A percentile compares a stretch with the other conserved stretches of the same genome.
Conservation (phyloP, 148 eudicot genomes). For the Diospyros lotus region DNA sequence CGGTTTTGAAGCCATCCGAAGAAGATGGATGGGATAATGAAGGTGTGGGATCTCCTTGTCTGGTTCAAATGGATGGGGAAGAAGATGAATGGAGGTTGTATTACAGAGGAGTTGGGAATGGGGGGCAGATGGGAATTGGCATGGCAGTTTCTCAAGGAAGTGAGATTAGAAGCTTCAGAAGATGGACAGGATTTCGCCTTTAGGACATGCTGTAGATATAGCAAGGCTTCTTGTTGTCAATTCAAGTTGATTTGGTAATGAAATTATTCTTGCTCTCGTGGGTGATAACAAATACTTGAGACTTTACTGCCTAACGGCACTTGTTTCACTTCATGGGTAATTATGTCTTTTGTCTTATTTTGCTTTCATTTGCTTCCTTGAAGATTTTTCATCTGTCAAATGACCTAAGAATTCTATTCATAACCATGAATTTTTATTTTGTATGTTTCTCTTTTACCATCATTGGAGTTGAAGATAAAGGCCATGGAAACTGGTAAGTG, state of each 20-base stretch:
- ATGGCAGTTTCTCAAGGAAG: constrained; percentile 57
- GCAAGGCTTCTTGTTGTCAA: neutral
- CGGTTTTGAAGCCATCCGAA: constrained; percentile 34
- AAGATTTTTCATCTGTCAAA: neutral
- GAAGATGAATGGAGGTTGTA: constrained; percentile 72
- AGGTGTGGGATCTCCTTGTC: constrained; percentile 68
- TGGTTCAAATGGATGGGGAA: constrained; percentile 69
- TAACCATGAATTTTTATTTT: neutral
- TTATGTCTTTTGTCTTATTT: neutral
- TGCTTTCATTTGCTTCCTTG: neutral
- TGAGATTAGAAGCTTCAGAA: constrained; percentile 37
- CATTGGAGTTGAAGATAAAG: neutral
- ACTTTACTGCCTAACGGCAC: neutral
- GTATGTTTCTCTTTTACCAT: neutral
- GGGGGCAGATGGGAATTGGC: constrained; percentile 56
- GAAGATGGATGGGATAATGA: constrained; percentile 58
- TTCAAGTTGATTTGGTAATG: neutral
- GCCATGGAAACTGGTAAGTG: neutral
- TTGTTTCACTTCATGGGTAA: neutral
- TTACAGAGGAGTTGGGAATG: constrained; percentile 53
- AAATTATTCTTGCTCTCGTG: neutral
- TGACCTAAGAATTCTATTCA: neutral
- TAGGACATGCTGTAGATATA: constrained; percentile 11
- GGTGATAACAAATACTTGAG: neutral
- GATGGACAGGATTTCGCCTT: constrained; percentile 53